Evolutionary conservation across 306 rosid species (phyloP), one percentile per base, ranked within the genome.

Genomic region (Lablab purpureus): DNA sequence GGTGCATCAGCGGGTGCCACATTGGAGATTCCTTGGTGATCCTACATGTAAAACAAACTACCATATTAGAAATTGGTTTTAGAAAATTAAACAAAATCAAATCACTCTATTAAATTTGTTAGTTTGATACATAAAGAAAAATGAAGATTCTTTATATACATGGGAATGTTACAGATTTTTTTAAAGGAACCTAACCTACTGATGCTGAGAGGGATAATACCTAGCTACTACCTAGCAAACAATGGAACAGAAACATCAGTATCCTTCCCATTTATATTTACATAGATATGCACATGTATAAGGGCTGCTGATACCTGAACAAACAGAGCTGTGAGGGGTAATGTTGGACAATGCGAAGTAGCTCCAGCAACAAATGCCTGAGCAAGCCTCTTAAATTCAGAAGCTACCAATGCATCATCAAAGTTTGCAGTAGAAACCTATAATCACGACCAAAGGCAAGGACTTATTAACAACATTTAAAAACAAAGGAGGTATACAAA

Each of bases 11-110:
- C 88, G 59, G 96, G 96, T 2, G 99, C 94, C 77, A 81, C 98
- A 75, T 95, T 95, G 76, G 99, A 95, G 84, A 95, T 89, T 80
- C 99, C 99, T 88, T 80, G 89, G 85, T 95, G 98, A 80, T 95
- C 94, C 99, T 95, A 75, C 74, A 68, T 14, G 75, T 10, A 81
- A 75, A 80, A 76, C 71, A 77, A 69, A 63, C 45, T 65, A 49
- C 27, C 75, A 70, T 10, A 41, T 49, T 6, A 17, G 27, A 76
- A 23, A 10, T 37, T 66, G 66, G 37, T 60, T 45, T 60, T 22
- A 71, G 64, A 81, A 62, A 76, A 67, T 30, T 30, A 70, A 75
- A 67, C 27, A 70, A 54, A 43, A 43, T 27, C 64, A 64, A 63
- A 79, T 37, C 68, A 37, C 60, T 62, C 73, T 2, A 71, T 65